Evolutionary conservation across 202 grass and related monocot species (phyloP), one percentile per base, ranked within the genome.

Genomic region (Panicum hallii): DNA sequence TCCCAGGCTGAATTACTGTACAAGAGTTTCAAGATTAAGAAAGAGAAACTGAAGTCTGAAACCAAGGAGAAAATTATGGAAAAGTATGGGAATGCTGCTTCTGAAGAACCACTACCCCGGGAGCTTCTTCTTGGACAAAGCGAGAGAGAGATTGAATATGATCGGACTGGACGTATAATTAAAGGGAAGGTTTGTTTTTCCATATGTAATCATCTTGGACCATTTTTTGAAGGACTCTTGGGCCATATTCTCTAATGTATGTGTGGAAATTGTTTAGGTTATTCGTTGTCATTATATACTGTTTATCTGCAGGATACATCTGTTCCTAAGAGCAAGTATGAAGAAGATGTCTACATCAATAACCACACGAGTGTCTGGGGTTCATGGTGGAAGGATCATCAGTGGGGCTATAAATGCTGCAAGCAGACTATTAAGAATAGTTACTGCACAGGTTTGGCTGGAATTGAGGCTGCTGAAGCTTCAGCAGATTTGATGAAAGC

Each of bases 91-190:
- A 96, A 96, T 56, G 93, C 91, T 49, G 96, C 96, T 32, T 96
- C 96, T 7, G 93, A 94, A 42, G 96, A 96, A 69, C 65, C 76
- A 43, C 91, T 96, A 17, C 90, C 91, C 13, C 85, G 86, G 47
- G 93, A 99, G 80, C 90, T 99, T 54, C 93, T 99, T 52, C 96
- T 99, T 75, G 96, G 96, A 44, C 96, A 96, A 83, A 96, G 91
- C 67, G 93, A 99, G 47, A 92, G 72, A 82, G 96, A 99, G 86
- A 90, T 99, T 20, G 96, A 99, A 77, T 99, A 96, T 84, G 93
- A 99, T 67, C 76, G 91, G 28, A 88, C 93, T 89, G 90, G 93
- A 49, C 86, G 96, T 73, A 95, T 96, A 77, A 96, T 96, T 69
- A 99, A 92, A 84, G 91, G 91, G 67, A 88, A 99, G 88, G 93